A percentile compares a stretch with the other conserved stretches of the same genome.
phyloP scores from a whole-genome alignment of 768 basidiomycete genomes.

The Pulveroboletus sp. region DNA sequence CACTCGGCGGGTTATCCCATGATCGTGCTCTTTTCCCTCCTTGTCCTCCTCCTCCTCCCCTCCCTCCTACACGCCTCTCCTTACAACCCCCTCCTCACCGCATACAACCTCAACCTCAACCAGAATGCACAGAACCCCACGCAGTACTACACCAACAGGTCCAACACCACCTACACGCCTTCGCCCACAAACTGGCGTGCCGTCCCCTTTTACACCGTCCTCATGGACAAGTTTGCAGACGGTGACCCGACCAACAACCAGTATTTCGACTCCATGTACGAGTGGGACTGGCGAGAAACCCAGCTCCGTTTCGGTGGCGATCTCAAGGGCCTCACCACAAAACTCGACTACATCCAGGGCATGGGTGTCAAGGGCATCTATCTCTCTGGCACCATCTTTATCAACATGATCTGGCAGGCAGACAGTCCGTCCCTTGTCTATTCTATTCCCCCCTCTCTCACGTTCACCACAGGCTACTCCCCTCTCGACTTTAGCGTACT shows the following conservation, averaged over 20 bases:
- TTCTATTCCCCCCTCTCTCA: background rate
- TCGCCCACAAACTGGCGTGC: conserved; percentile 87
- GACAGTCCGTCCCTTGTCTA: conserved; percentile 64
- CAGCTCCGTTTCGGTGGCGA: conserved; percentile 91
- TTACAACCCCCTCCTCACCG: conserved; percentile 60
- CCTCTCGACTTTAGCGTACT: conserved; percentile 87
- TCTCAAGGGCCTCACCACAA: conserved; percentile 69
- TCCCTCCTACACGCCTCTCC: conserved; percentile 55
- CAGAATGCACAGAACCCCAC: conserved; percentile 63
- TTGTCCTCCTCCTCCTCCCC: conserved; percentile 26
- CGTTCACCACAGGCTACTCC: conserved; percentile 66
- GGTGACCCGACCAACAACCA: conserved; percentile 92
- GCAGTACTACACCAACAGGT: conserved; percentile 61
- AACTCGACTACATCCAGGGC: conserved; percentile 84
- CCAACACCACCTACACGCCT: conserved; percentile 65
- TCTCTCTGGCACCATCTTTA: conserved; percentile 88
- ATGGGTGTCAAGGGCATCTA: conserved; percentile 87
- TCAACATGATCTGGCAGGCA: conserved; percentile 97
- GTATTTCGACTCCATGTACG: conserved; percentile 76
- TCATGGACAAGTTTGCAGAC: conserved; percentile 93
- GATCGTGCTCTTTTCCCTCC: conserved; percentile 40
- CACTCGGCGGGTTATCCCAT: background rate
- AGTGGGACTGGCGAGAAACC: conserved; percentile 85
- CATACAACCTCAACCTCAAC: conserved; percentile 81
- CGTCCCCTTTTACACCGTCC: conserved; percentile 75